phyloP scores from a whole-genome alignment of 1,284 basidiomycete species.

The Sanghuangporus sanghuang region DNA sequence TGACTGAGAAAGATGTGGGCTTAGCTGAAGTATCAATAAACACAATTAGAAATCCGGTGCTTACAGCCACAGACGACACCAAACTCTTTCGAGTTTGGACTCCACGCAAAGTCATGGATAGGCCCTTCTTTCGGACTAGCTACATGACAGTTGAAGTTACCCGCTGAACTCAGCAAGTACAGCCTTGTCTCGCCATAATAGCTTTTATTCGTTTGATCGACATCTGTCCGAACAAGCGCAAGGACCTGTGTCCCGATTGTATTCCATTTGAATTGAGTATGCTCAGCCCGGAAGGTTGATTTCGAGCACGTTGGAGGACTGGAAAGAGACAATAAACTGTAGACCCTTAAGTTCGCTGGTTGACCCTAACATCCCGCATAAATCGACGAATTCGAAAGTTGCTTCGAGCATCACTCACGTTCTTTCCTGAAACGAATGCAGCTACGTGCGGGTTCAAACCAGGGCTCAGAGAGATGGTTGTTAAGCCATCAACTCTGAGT shows the following conservation, averaged over 20 bases:
- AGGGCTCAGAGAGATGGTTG: slow-evolving; percentile 71
- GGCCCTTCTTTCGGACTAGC: slow-evolving; percentile 95
- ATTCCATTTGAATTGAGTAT: slow-evolving; percentile 95
- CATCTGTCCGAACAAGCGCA: slow-evolving; percentile 91
- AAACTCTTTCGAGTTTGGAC: slow-evolving; percentile 96
- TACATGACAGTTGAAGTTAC: slow-evolving; percentile 91
- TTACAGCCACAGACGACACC: slow-evolving; percentile 93
- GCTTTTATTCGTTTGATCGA: slow-evolving; percentile 95
- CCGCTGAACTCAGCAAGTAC: slow-evolving; percentile 92
- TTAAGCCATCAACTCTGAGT: slow-evolving; percentile 77
- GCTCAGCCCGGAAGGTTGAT: slow-evolving; percentile 96
- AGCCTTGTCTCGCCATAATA: slow-evolving; percentile 98
- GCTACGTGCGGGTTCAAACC: slow-evolving; percentile 83
- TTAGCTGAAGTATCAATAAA: slow-evolving; percentile 1
- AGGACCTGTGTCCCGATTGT: slow-evolving; percentile 83
- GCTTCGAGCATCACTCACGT: slow-evolving; percentile 40
- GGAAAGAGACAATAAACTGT: slow-evolving; percentile 63
- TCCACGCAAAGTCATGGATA: slow-evolving; percentile 96
- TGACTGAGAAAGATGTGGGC: slow-evolving; percentile 45
- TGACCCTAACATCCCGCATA: slow-evolving; percentile 51
- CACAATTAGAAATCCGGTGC: slow-evolving; percentile 28
- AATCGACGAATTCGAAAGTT: background rate
- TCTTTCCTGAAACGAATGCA: slow-evolving; percentile 92
- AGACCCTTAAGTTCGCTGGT: slow-evolving; percentile 89
- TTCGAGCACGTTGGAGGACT: slow-evolving; percentile 71